Evolutionary conservation across 129 eudicot species (phyloP), one percentile per base, ranked within the genome.

Genomic region (Saussurea involucrata): DNA sequence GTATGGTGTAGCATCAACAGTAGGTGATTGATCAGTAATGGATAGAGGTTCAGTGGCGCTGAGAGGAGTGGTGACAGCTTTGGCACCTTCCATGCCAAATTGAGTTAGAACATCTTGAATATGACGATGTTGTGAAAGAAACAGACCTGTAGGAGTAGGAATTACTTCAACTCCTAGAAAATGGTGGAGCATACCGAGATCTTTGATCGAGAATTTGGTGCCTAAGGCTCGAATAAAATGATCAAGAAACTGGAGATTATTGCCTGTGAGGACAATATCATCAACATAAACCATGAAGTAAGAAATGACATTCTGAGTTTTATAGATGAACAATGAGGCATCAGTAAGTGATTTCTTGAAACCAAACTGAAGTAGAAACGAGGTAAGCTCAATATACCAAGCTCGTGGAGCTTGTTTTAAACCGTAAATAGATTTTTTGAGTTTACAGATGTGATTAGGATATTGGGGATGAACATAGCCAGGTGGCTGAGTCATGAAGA

Each of bases 231-330:
- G 4, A 28, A 76, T 44, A 53, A 76, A 76, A 4, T 11, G 2
- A 3, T 37, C 42, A 1, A 76, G 6, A 15, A 37, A 20, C 24
- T 18, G 1, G 5, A 20, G 4, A 15, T 21, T 12, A 24, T 24
- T 34, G 1, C 73, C 65, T 2, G 66, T 76, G 12, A 44, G 36
- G 4, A 76, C 17, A 10, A 76, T 42, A 17, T 76, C 73, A 24
- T 76, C 80, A 1, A 76, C 73, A 25, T 76, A 76, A 25, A 76
- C 80, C 5, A 76, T 24, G n/a, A 76, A 49, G 25, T 65, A 76
- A 1, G 24, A 8, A 22, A 29, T 1, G 2, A 24, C 17, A 4
- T 0, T 12, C 5, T 27, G 17, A 11, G 25, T 24, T 1, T 21
- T 5, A 22, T 40, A 40, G 17, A 66, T 25, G 33, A 65, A 76